A percentile compares a stretch with the other conserved stretches of the same genome.
phyloP scores from a whole-genome alignment of 441 rosid species.

The Viola pubescens region DNA sequence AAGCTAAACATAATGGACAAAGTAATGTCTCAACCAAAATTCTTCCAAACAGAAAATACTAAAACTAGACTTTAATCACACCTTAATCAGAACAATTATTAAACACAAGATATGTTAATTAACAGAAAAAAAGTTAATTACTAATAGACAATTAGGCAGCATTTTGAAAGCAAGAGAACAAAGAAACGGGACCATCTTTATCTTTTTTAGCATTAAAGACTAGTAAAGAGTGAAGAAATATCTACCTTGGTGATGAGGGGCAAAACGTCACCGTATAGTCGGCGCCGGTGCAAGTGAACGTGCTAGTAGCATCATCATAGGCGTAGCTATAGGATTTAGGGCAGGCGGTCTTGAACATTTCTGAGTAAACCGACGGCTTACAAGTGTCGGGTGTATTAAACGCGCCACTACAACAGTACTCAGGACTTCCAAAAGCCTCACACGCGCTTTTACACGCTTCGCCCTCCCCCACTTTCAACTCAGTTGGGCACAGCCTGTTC shows the following conservation, averaged over 20 bases:
- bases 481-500: constrained; percentile 67
- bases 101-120: too few relatives aligned
- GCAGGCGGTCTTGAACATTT: constrained; percentile 65
- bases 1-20: not conserved
- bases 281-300: constrained; percentile 72
- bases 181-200: too few relatives aligned
- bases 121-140: too few relatives aligned
- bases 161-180: too few relatives aligned
- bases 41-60: too few relatives aligned
- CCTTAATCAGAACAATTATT: too few relatives aligned
- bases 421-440: constrained; percentile 66
- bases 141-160: too few relatives aligned
- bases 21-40: not conserved
- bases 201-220: too few relatives aligned
- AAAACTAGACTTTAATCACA: too few relatives aligned
- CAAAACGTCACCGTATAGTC: constrained; percentile 84
- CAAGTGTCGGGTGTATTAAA: constrained; percentile 69
- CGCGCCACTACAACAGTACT: constrained; percentile 82
- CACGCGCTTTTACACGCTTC: constrained; percentile 94
- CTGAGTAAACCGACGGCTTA: constrained; percentile 64
- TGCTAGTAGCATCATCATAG: constrained; percentile 86
- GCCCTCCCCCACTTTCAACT: constrained; percentile 50
- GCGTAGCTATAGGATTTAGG: constrained; percentile 92
- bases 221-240: not conserved
- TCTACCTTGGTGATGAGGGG: constrained; percentile 66